A percentile compares a stretch with the other conserved stretches of the same genome.
Evolutionary conservation across 2,329 filamentous ascomycete species (phyloP).

Genomic region (Myriosclerotinia duriaeana): DNA sequence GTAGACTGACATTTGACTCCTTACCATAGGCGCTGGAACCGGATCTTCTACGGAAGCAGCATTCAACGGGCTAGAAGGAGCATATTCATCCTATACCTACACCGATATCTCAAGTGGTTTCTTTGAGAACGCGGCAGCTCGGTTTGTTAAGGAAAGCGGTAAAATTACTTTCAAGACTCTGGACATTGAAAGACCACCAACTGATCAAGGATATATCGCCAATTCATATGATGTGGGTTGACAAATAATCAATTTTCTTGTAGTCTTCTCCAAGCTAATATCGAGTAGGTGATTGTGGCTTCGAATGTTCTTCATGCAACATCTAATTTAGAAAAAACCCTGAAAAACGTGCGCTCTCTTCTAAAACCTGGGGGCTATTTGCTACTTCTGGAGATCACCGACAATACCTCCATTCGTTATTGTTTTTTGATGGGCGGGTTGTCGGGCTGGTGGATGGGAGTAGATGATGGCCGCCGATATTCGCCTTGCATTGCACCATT

Average conservation of each 20-base stretch:
- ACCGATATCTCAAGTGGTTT: conserved; percentile 41
- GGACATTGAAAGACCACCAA: conserved; percentile 8
- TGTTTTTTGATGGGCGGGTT: conserved; percentile 18
- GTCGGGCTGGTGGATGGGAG: conserved; percentile 19
- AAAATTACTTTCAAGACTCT: conserved; percentile 17
- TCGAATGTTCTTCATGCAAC: conserved; percentile 37
- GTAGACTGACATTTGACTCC: too few relatives aligned
- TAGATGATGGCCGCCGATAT: conserved; percentile 35
- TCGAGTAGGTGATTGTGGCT: conserved; percentile 29
- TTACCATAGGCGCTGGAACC: conserved; percentile 11
- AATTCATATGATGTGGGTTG: conserved; percentile 23
- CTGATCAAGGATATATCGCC: conserved; percentile 17
- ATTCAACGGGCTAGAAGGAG: conserved; percentile 10
- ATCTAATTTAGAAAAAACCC: conserved; percentile 25
- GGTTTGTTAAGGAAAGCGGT: conserved; percentile 8
- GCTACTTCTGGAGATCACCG: conserved; percentile 23
- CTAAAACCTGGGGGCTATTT: conserved; percentile 31
- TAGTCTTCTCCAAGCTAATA: too few relatives aligned
- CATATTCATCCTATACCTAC: conserved; percentile 30
- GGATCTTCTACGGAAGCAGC: conserved; percentile 14
- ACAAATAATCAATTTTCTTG: too few relatives aligned
- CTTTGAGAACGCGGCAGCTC: conserved; percentile 40
- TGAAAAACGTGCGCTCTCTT: conserved; percentile 30
- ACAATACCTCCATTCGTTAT: neutral
- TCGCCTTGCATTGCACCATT: conserved; percentile 27